Base-by-base conservation (phyloP, 1,284 basidiomycete species). In the Dichomitus squalens region DNA sequence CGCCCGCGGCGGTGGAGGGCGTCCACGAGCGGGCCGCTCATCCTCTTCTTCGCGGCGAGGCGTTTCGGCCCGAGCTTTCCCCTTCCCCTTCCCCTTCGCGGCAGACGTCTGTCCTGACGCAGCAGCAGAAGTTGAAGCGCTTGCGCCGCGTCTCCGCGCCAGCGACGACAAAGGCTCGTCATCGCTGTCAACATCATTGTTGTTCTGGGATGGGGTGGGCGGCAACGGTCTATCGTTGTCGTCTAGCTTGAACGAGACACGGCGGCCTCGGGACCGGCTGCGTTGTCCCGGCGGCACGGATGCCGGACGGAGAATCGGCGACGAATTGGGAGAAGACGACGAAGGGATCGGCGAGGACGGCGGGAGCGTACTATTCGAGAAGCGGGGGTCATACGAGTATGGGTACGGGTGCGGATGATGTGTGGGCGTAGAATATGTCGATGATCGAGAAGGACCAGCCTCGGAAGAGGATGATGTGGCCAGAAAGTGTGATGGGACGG, bases 341-440 rank as follows among this genome's bases (percentile, higher is more conserved):
- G 66, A 65, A 16, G 49, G 27, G 14, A 66, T 60, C 23, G 80
- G 79, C 3, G 79, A 79, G 39, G 76, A 76, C 18, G 80, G 81
- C 5, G 80, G 80, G 33, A 78, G 59, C 0, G 80, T 79, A 7
- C 73, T 79, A 49, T 66, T 70, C 2, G 80, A 81, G 57, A 74
- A 72, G 31, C 66, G 66, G 2, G 79, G 76, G 62, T 80, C 71
- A 53, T 73, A 78, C 21, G 69, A 55, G 63, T 74, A 74, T 11
- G 74, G 72, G 59, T 77, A 75, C 6, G 73, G 68, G 50, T 76
- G 73, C 9, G 66, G 66, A 58, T 73, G 73, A 56, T 75, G 75
- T 7, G 68, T 72, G 4, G 79, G 77, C n/a, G 77, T 77, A 4
- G 69, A 66, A 56, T 73, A 72, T 49, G 61, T 41, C 18, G 69